A percentile compares a stretch with the other conserved stretches of the same genome.
phyloP scores from a whole-genome alignment of 768 basidiomycete species.

The Amanita rubescens region DNA sequence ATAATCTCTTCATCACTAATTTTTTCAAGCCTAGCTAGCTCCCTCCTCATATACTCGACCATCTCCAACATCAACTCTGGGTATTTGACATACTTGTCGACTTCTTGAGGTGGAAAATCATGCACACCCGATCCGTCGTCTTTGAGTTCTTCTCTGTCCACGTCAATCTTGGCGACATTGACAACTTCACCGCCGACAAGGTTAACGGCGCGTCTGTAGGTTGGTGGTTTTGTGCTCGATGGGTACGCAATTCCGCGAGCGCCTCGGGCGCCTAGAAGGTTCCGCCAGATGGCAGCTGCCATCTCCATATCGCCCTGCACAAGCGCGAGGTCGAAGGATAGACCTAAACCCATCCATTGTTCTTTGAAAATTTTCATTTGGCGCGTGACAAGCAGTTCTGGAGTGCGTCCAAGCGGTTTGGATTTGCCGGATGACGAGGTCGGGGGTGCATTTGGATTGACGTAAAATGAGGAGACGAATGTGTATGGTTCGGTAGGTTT shows the following conservation, averaged over 20 bases:
- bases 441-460: constrained; percentile 34
- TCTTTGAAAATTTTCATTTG: constrained; percentile 92
- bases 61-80: constrained; percentile 68
- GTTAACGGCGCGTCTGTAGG: constrained; percentile 60
- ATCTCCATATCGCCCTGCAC: constrained; percentile 73
- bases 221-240: constrained; percentile 8
- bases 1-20: constrained; percentile 38
- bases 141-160: constrained; percentile 48
- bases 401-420: constrained; percentile 35
- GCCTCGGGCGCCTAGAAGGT: constrained; percentile 80
- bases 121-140: constrained; percentile 71
- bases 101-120: constrained; percentile 54
- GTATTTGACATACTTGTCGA: constrained; percentile 64
- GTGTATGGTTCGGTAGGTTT: constrained; percentile 38
- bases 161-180: constrained; percentile 48
- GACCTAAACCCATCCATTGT: constrained; percentile 79
- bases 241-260: constrained; percentile 58
- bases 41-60: constrained; percentile 63
- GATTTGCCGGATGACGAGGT: constrained; percentile 2
- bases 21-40: constrained; percentile 60
- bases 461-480: constrained; percentile 35
- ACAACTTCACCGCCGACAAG: constrained; percentile 62
- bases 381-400: constrained; percentile 71
- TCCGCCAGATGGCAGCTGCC: constrained; percentile 87
- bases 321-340: constrained; percentile 75